phyloP scores from a whole-genome alignment of 2,329 filamentous ascomycete genomes.

The Nigrospora sphaerica region DNA sequence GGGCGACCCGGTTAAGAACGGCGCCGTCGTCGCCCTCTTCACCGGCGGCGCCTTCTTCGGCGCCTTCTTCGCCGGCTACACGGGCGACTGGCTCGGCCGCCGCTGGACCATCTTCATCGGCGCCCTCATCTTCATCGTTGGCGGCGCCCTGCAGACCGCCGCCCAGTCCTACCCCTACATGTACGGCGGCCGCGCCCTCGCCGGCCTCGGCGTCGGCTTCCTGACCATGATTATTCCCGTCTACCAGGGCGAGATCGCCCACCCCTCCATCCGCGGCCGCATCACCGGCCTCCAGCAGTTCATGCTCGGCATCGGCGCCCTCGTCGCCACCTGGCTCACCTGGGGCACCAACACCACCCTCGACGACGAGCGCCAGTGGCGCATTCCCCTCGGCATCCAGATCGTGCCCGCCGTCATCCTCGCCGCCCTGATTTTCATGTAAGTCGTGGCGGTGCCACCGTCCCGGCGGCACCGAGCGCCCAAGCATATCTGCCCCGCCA shows the following conservation, averaged over 20 bases:
- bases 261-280: constrained; percentile 69
- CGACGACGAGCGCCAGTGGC: constrained; percentile 31
- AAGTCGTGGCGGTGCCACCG: not conserved
- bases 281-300: constrained; percentile 75
- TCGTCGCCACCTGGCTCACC: constrained; percentile 66
- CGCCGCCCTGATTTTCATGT: constrained; percentile 57
- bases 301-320: constrained; percentile 70
- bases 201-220: constrained; percentile 53
- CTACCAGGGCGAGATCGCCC: constrained; percentile 74
- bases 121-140: constrained; percentile 63
- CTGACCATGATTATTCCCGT: constrained; percentile 42
- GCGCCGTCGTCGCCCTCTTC: constrained; percentile 70
- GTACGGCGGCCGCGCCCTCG: constrained; percentile 62
- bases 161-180: constrained; percentile 53
- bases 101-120: constrained; percentile 64
- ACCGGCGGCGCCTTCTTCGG: constrained; percentile 64
- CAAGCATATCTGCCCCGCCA: too few species aligned
- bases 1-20: constrained; percentile 26
- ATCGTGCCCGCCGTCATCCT: constrained; percentile 59
- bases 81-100: constrained; percentile 53
- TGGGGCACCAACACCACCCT: constrained; percentile 44
- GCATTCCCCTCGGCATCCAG: constrained; percentile 62
- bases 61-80: constrained; percentile 48
- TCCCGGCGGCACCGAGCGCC: not conserved
- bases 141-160: constrained; percentile 66